A percentile compares a stretch with the other conserved stretches of the same genome.
These are phyloP conservation scores for Hortiboletus campestris DNA, from an alignment of 768 basidiomycete genomes.

Conservation along the genomic window DNA sequence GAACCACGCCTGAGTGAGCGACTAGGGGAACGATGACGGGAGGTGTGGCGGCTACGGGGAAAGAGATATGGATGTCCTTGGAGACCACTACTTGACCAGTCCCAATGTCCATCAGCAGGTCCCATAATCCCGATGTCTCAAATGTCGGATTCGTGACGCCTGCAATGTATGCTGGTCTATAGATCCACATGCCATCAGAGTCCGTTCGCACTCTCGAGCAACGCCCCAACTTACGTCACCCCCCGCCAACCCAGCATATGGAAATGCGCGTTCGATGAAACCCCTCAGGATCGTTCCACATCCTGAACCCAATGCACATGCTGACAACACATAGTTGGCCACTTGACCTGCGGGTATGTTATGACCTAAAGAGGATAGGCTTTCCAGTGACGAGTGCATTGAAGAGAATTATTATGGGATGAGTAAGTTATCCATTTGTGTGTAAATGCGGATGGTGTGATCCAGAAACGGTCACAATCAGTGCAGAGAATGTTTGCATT, in stretches of 20 bases:
- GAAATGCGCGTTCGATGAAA: conserved; percentile 89
- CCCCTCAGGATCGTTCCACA: conserved; percentile 82
- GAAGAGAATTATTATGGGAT: conserved; percentile 92
- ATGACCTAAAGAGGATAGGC: conserved; percentile 92
- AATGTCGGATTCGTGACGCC: conserved; percentile 98
- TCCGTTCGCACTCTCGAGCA: background rate
- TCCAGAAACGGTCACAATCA: conserved; percentile 58
- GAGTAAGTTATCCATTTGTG: conserved; percentile 85
- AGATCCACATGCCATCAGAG: conserved; percentile 4
- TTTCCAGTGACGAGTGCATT: conserved; percentile 95
- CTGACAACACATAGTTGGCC: conserved; percentile 87
- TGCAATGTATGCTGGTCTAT: conserved; percentile 88
- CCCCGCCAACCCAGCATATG: conserved; percentile 88
- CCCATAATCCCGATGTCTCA: conserved; percentile 85
- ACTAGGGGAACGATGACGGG: conserved; percentile 45
- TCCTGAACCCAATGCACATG: conserved; percentile 90
- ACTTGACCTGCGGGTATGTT: conserved; percentile 87
- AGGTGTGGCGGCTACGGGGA: conserved; percentile 44
- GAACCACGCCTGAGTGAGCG: conserved; percentile 58
- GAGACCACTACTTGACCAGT: conserved; percentile 83
- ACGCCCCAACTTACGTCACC: conserved; percentile 58
- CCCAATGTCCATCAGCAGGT: conserved; percentile 89
- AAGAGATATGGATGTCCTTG: conserved; percentile 71
- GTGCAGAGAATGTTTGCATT: conserved; percentile 75
- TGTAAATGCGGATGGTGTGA: conserved; percentile 91